Evolutionary conservation across 1,139 yeast species (phyloP).

Genomic region (Saccharomycopsis crataegensis): DNA sequence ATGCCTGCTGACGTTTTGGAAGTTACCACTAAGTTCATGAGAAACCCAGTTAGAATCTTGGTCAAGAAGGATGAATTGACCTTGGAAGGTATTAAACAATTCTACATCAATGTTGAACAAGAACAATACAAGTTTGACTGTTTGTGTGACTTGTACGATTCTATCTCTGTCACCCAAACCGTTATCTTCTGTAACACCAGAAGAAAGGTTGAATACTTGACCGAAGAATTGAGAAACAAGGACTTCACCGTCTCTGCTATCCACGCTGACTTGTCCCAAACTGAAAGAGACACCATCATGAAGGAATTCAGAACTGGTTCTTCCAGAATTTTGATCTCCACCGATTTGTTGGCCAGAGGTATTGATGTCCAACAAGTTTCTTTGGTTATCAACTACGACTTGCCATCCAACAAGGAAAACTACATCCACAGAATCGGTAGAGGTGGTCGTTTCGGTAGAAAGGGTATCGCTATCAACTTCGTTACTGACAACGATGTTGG

Average conservation of each 20-base stretch:
- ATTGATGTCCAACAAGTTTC: conserved; percentile 99
- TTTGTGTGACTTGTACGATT: conserved; percentile 93
- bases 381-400: conserved; percentile 93
- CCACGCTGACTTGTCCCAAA: conserved; percentile 96
- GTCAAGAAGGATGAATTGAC: conserved; percentile 98
- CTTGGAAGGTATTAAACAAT: conserved; percentile 97
- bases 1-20: conserved; percentile 97
- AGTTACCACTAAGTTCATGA: conserved; percentile 95
- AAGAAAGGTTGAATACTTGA: conserved; percentile 91
- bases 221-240: conserved; percentile 76
- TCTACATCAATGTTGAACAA: conserved; percentile 87
- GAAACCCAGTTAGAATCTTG: conserved; percentile 92
- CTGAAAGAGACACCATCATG: conserved; percentile 97
- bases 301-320: conserved; percentile 98
- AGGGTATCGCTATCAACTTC: conserved; percentile 99
- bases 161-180: conserved; percentile 97
- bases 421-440: conserved; percentile 99
- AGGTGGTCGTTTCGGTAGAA: conserved; percentile 99
- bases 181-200: conserved; percentile 99
- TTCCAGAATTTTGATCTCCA: conserved; percentile 92
- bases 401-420: conserved; percentile 96
- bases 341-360: conserved; percentile 99
- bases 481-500: conserved; percentile 88
- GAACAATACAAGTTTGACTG: conserved; percentile 94
- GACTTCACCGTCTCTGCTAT: conserved; percentile 95